These are phyloP conservation scores for Pythium diclinum DNA, from an alignment of 352 stramenopile species.

Conservation along the genomic window DNA sequence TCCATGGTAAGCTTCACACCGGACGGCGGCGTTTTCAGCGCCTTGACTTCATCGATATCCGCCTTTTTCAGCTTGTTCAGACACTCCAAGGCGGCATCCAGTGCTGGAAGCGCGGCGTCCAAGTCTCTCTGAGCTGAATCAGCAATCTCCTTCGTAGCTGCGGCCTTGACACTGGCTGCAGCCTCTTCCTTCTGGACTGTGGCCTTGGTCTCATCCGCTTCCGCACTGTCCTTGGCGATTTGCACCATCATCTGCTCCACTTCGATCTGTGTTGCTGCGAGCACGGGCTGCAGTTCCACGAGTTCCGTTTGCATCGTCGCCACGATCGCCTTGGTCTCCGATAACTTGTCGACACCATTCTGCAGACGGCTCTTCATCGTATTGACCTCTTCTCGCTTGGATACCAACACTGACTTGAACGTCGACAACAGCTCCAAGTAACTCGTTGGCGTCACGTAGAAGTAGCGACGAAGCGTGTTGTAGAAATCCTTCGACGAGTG, in stretches of 20 bases:
- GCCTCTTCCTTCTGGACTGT: conserved; percentile 88
- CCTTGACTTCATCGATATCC: conserved; percentile 92
- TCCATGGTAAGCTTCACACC: conserved; percentile 93
- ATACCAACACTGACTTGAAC: conserved; percentile 87
- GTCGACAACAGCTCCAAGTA: conserved; percentile 92
- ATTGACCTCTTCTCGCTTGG: conserved; percentile 89
- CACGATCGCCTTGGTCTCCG: conserved; percentile 76
- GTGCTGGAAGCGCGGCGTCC: conserved; percentile 80
- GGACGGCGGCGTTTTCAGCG: conserved; percentile 86
- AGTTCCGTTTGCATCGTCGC: conserved; percentile 85
- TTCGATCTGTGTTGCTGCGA: conserved; percentile 74
- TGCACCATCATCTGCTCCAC: conserved; percentile 90
- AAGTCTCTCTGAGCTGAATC: conserved; percentile 86
- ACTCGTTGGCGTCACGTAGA: conserved; percentile 93
- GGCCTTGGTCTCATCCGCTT: conserved; percentile 85
- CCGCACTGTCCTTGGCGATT: conserved; percentile 87
- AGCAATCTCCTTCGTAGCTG: conserved; percentile 87
- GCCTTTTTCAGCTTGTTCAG: conserved; percentile 90
- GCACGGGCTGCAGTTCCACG: conserved; percentile 76
- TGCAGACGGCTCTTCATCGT: conserved; percentile 82
- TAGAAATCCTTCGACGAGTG: conserved; percentile 84
- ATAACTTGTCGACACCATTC: conserved; percentile 86
- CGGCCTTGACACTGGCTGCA: conserved; percentile 82
- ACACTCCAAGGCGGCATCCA: conserved; percentile 86
- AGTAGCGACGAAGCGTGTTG: conserved; percentile 80